Evolutionary conservation across 148 eudicot species (phyloP), one percentile per base, ranked within the genome.

Genomic region (Silene latifolia): DNA sequence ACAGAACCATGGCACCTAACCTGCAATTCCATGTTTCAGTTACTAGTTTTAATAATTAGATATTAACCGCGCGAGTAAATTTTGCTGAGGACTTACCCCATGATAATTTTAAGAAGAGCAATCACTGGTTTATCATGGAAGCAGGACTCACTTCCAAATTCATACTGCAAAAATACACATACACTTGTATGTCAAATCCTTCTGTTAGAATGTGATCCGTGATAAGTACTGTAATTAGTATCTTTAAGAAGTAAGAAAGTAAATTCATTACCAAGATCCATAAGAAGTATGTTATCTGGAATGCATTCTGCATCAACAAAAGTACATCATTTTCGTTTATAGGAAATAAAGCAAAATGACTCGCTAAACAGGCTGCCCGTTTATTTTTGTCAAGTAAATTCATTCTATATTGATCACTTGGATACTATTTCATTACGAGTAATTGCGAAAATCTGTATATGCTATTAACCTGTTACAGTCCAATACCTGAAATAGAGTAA

Each of bases 231-330:
- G 17, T 54, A 27, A 8, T 23, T 35, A 8, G 8, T 3, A 3
- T 32, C 7, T 24, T 7, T 54, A 27, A 8, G 39, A 15, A 8
- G 8, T 3, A 3, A 35, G 63, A 46, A 57, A 67, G 39, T 11
- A 32, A 69, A 66, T 47, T 61, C 48, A 57, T 84, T 91, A 94
- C 98, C 96, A 83, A 83, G 78, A 87, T 90, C 98, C 98, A 94
- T 71, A 94, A 76, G 83, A 90, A 87, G 76, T 91, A 94, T 24
- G 96, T 91, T 42, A 94, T 74, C 81, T 94, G 96, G 82, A 94
- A 94, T 25, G 98, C 96, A 79, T 92, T 94, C 98, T 91, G 98
- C 82, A 80, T 21, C 23, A 15, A 56, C 29, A 51, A 78, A 23
- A n/a, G n/a, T n/a, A n/a, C n/a, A n/a, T n/a, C n/a, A n/a, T n/a